A percentile compares a stretch with the other conserved stretches of the same genome.
These are phyloP conservation scores for Singerocomus rubriflavus DNA, from an alignment of 1,284 basidiomycete genomes.

Conservation along the genomic window DNA sequence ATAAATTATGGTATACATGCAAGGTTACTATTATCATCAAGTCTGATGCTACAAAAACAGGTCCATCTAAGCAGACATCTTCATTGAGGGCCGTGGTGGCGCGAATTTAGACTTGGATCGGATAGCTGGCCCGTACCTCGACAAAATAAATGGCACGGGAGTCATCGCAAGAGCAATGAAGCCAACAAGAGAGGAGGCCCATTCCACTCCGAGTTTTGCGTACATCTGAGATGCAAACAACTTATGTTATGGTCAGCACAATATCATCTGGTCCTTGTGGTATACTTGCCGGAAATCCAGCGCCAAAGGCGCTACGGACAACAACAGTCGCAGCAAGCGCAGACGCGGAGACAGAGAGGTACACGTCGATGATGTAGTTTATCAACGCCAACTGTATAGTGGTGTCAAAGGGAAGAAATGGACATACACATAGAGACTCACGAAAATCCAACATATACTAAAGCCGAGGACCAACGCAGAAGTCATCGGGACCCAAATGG, in stretches of 20 bases:
- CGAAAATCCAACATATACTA: conserved; percentile 56
- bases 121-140: conserved; percentile 44
- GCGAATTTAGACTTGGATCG: conserved; percentile 44
- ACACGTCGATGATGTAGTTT: conserved; percentile 61
- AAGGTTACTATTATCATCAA: no score
- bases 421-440: conserved; percentile 33
- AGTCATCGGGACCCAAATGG: conserved; percentile 57
- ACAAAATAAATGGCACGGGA: conserved; percentile 54
- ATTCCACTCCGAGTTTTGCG: conserved; percentile 43
- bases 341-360: conserved; percentile 54
- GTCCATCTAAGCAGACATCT: conserved; percentile 16
- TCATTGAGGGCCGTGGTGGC: conserved; percentile 23
- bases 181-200: conserved; percentile 57
- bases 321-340: conserved; percentile 58
- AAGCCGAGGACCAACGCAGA: conserved; percentile 52
- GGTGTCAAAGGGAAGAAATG: not conserved
- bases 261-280: not conserved
- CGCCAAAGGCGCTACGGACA: conserved; percentile 53
- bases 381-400: conserved; percentile 44
- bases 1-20: no score
- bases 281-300: conserved; percentile 52
- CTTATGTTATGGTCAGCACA: conserved; percentile 18
- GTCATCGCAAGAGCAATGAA: conserved; percentile 49
- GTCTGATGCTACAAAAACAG: no score
- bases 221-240: conserved; percentile 59